Evolutionary conservation across 192 early-diverging fungal species (phyloP), one percentile per base, ranked within the genome.

Genomic region (Linnemannia hyalina): DNA sequence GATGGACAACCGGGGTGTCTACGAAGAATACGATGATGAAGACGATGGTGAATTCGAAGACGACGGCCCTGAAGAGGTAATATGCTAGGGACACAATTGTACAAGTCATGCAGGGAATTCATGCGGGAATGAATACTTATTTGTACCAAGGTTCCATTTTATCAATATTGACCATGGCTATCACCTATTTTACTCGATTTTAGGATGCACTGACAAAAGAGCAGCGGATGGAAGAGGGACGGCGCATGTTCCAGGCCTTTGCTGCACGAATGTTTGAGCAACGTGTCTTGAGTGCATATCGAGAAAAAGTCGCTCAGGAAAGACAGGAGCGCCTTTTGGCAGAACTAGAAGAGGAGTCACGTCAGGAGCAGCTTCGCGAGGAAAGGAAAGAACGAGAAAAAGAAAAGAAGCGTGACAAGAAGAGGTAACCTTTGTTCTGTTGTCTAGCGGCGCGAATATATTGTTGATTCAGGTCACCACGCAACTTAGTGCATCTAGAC

Each of bases 231-330:
- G 97, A 99, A 78, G 97, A 98, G 79, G 96, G 96, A 11, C 93
- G 97, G 29, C 93, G 94, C 15, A 97, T 97, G 94, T 98, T 99
- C 85, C 97, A 98, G 87, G 95, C 97, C 41, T 97, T 98, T 93
- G 97, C 97, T 11, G 97, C 98, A 29, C 95, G 96, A 68, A 96
- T 99, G 93, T 98, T 99, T 93, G 98, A 98, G 88, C 97, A 99
- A 81, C 94, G 98, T 16, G 97, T 99, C 8, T 88, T 99, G 57
- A 92, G 94, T 74, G 96, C 97, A 6, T 99, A 98, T 81, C 94
- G 97, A 47, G 98, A 99, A 90, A 97, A 98, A 90, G 94, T 97
- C 23, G 98, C 96, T 7, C 93, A 92, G 42, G 97, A 98, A 78
- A 93, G 96, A 68, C 97, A 97, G 87, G 91, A 94, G 81, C 93